Base-by-base conservation (phyloP, 2,329 filamentous ascomycete genomes). In the Dactylellina drechsleri region DNA sequence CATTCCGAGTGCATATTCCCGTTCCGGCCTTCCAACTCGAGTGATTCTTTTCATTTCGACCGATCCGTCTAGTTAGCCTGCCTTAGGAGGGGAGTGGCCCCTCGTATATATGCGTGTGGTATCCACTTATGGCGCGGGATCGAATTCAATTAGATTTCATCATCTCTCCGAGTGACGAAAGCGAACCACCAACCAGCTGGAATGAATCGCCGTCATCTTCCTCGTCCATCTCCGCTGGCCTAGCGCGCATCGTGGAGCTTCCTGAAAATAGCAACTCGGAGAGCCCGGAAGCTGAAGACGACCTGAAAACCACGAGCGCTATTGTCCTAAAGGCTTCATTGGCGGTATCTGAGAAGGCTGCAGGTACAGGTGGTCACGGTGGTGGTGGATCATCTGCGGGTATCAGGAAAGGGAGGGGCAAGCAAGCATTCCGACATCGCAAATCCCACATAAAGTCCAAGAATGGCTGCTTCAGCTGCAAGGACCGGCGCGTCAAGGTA, bases 391-490 rank as follows among this genome's bases (percentile, higher is more conserved):
- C 12, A 16, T 15, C 10, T 15, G 41, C 10, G 10, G 54, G 53
- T 40, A 2, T 20, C 13, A 45, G 70, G 61, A 74, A 67, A 45
- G 70, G 70, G 31, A 36, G 65, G 41, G 71, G 71, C 57, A 70
- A 70, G 41, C 71, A 70, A 31, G 65, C 71, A 13, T 68, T 76
- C 71, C 64, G 71, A 40, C 71, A 76, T 58, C 64, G 71, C 45
- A 76, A 76, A 50, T 68, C 64, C n/a, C 71, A 76, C 54, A 76
- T 76, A n/a, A 76, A 76, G 54, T 76, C 71, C 12, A 76, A 76
- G 52, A 68, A 76, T 68, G 71, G 71, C 47, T 76, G 71, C 60
- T 76, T 68, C 36, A 66, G 65, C 65, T 76, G 71, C 58, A 76
- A 76, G 59, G 71, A 68, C 13, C 71, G 71, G 52, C 64, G 71